phyloP scores from a whole-genome alignment of 2,329 filamentous ascomycete species.

The Cadophora sp. region DNA sequence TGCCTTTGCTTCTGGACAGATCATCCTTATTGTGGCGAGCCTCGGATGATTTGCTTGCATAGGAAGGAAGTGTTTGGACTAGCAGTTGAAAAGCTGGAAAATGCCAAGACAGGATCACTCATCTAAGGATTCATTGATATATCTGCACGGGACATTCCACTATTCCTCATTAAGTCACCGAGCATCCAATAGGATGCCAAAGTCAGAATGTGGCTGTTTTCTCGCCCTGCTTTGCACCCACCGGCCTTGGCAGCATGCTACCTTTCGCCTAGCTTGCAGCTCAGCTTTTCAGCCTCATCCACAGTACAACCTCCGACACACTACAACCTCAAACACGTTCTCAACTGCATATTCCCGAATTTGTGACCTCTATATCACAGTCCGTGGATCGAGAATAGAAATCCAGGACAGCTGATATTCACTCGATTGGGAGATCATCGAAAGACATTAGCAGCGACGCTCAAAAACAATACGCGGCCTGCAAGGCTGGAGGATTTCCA shows the following conservation, averaged over 20 bases:
- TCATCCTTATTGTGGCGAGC: no score
- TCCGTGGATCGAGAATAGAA: neutral
- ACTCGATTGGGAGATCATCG: neutral
- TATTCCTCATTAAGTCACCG: neutral
- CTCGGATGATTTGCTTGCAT: no score
- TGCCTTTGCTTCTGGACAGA: no score
- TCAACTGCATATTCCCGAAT: neutral
- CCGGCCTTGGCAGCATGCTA: neutral
- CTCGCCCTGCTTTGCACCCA: neutral
- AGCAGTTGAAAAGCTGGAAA: no score
- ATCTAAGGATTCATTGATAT: no score
- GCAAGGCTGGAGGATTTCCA: neutral
- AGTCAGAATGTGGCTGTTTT: neutral
- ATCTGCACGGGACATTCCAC: no score
- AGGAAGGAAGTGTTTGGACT: no score
- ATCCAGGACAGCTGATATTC: neutral
- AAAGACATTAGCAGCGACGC: neutral
- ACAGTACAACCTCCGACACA: neutral
- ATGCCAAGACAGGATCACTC: no score
- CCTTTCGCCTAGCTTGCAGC: neutral
- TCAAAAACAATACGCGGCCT: no score
- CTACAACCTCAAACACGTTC: neutral
- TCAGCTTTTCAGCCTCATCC: neutral
- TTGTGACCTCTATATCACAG: neutral
- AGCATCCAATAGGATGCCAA: neutral